Percentiles rank a stretch among this genome's conserved stretches.
Conservation (phyloP, 2,329 filamentous ascomycete genomes). For the Macrophomina phaseolina region DNA sequence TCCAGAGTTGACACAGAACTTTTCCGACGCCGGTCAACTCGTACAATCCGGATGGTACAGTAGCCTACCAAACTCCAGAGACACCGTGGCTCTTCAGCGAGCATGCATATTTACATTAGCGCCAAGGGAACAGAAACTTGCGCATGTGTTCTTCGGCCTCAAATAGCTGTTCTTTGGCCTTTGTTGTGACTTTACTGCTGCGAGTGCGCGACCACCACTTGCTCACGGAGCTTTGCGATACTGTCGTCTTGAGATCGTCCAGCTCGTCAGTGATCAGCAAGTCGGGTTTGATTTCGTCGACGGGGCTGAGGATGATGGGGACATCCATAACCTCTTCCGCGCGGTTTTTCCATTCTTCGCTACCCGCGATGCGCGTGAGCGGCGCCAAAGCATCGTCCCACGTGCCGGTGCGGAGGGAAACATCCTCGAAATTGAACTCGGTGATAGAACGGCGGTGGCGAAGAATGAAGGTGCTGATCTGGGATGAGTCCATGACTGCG, state of each 20-base stretch:
- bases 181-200: constrained; percentile 29
- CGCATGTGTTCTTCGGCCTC: constrained; percentile 44
- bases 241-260: constrained; percentile 35
- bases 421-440: constrained; percentile 81
- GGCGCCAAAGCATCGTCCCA: constrained; percentile 86
- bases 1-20: constrained; percentile 4
- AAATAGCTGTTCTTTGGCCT: constrained; percentile 43
- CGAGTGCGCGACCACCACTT: constrained; percentile 40
- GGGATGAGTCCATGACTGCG: constrained; percentile 70
- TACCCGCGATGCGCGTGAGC: constrained; percentile 56
- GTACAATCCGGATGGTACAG: constrained; percentile 15
- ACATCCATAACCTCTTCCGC: constrained; percentile 44
- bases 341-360: constrained; percentile 46
- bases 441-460: constrained; percentile 70
- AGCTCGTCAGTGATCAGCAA: constrained; percentile 41
- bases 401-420: constrained; percentile 70
- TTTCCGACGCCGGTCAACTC: constrained; percentile 8
- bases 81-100: constrained; percentile 21
- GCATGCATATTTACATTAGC: constrained; percentile 33
- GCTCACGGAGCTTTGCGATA: constrained; percentile 35
- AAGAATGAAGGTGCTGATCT: constrained; percentile 72
- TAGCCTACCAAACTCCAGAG: constrained; percentile 18
- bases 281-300: constrained; percentile 39
- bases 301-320: constrained; percentile 44
- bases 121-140: constrained; percentile 42